Base-by-base conservation (phyloP, 352 stramenopile genomes). In the Phytophthora idaei region DNA sequence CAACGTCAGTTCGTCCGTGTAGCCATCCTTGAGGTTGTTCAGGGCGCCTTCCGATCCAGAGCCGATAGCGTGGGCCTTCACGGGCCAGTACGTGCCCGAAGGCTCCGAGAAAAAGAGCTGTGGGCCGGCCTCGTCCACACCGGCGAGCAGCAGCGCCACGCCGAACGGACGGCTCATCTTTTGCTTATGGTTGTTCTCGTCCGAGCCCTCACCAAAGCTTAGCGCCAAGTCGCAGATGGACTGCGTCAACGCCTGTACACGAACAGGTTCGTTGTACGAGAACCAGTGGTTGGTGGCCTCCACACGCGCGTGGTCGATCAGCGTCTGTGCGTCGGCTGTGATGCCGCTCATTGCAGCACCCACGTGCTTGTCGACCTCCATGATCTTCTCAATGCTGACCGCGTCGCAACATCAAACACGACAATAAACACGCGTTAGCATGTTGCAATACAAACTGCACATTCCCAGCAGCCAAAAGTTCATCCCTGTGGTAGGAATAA, bases 141-240 rank as follows among this genome's bases (percentile, higher is more conserved):
- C 98, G 1, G 96, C 98, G 29, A 99, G 86, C 52, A 99, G 87
- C 57, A 99, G 85, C 11, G 98, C 97, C 1, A 99, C 98, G 57
- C 98, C 98, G 72, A 99, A 99, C 10, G 98, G 98, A 60, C 98
- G 92, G 47, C 92, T 96, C 97, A 99, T 99, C 74, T 99, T 99
- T 64, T 94, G 87, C 66, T 98, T 98, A 80, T 98, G 94, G 61
- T 97, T 97, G 81, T 99, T 97, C 53, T 97, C 85, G 55, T 95
- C 86, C 63, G 84, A 90, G 68, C 90, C 92, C 66, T 98, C 90
- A 48, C 92, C 91, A 54, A 98, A 99, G 70, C 92, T 98, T 54
- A 99, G 87, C 50, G 97, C 97, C 52, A 99, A 78, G 77, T 99
- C 98, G 77, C 97, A 99, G 59, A 99, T 93, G 50, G 96, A 94